A percentile compares a stretch with the other conserved stretches of the same genome.
These are phyloP conservation scores for Ceratopteris richardii DNA, from an alignment of 75 land plant species.

Conservation along the genomic window DNA sequence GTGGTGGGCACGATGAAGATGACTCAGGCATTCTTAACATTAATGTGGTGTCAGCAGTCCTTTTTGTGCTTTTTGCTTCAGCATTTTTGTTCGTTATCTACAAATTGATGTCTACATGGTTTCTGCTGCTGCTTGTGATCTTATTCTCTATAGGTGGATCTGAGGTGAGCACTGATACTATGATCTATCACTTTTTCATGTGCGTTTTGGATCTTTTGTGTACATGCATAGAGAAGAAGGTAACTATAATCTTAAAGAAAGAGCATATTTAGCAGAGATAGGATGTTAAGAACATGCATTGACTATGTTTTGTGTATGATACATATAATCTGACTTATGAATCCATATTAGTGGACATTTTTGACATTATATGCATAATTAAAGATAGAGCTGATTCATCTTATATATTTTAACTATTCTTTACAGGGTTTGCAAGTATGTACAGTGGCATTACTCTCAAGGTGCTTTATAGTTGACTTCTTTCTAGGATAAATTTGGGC, in stretches of 20 bases:
- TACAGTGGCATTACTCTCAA: constrained; percentile 70
- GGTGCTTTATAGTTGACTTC: constrained; percentile 31
- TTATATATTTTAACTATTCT: background rate
- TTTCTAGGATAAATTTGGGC: background rate
- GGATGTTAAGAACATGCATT: no score
- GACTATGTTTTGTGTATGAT: no score
- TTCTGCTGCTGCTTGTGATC: constrained; percentile 76
- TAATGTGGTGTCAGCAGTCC: constrained; percentile 60
- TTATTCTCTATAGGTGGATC: constrained; percentile 92
- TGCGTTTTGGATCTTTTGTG: no score
- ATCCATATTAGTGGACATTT: no score
- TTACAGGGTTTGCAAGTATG: constrained; percentile 90
- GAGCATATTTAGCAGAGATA: no score
- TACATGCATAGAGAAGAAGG: no score
- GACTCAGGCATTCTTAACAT: constrained; percentile 65
- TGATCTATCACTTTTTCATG: background rate
- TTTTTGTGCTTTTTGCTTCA: constrained; percentile 84
- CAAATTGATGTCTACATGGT: constrained; percentile 81
- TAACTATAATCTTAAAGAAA: no score
- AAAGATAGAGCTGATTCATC: background rate
- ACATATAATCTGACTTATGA: no score
- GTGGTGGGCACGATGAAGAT: constrained; percentile 20
- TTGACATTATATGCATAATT: no score
- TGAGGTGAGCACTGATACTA: constrained; percentile 48
- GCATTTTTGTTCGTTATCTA: constrained; percentile 82